phyloP scores from a whole-genome alignment of 2,329 filamentous ascomycete species.

The Allantophomopsis cytisporea region DNA sequence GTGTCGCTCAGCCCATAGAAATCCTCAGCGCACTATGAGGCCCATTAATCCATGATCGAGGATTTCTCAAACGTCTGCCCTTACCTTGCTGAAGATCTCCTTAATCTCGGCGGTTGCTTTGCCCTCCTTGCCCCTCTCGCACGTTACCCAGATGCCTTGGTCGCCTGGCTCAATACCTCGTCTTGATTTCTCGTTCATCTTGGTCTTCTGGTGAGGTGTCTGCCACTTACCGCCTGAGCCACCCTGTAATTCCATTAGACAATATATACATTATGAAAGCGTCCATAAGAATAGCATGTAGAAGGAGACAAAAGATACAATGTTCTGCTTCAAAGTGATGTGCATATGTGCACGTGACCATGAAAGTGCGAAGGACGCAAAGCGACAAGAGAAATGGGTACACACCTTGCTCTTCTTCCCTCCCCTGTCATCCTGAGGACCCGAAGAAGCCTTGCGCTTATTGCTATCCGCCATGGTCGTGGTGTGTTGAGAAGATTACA shows the following conservation, averaged over 20 bases:
- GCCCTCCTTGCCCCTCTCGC: conserved; percentile 55
- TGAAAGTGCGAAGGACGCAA: background rate
- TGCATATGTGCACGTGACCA: background rate
- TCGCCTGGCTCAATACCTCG: conserved; percentile 50
- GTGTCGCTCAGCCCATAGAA: conserved; percentile 31
- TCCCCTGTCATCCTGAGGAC: conserved; percentile 5
- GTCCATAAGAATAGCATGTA: background rate
- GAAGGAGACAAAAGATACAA: background rate
- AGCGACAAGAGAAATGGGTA: background rate
- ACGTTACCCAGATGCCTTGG: conserved; percentile 66
- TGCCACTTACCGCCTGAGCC: conserved; percentile 45
- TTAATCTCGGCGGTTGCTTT: conserved; percentile 56
- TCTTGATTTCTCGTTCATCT: conserved; percentile 16
- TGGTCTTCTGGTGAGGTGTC: conserved; percentile 43
- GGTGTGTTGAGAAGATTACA: too few species aligned
- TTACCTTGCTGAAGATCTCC: conserved; percentile 52
- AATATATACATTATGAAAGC: background rate
- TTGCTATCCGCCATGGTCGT: conserved; percentile 11
- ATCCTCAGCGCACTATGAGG: conserved; percentile 47
- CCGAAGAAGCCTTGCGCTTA: conserved; percentile 9
- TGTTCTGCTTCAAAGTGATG: background rate
- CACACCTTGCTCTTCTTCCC: conserved; percentile 15
- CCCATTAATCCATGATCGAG: conserved; percentile 3
- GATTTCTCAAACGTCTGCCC: conserved; percentile 7
- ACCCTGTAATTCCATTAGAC: conserved; percentile 13